Evolutionary conservation across 306 rosid genomes (phyloP), one percentile per base, ranked within the genome.

Genomic region (Cucumis sativus): DNA sequence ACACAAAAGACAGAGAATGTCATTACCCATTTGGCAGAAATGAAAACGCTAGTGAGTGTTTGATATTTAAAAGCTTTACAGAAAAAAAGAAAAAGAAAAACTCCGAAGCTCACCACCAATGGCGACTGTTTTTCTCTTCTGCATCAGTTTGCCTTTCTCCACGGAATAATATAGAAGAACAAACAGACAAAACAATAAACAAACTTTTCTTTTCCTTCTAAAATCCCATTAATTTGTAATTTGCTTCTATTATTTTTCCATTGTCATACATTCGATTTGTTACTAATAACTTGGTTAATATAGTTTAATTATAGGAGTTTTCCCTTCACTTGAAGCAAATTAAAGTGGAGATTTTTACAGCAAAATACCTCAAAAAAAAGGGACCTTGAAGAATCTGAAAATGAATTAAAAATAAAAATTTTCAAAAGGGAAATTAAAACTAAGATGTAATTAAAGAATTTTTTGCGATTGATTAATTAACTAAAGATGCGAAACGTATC

Each of bases 31-130:
- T 54, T 21, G 71, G 15, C 40, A 76, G 56, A 59, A 39, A 14
- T 2, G 65, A 55, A 71, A 30, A 14, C 58, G 28, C 55, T 1
- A 2, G 74, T 68, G 35, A 20, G 75, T 15, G 23, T 47, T 45
- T 71, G 39, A 49, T 23, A 71, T 23, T 45, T 45, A 49, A 10
- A 10, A 43, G 10, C 81, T 85, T 83, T 87, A 87, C 91, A 88
- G 91, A 90, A 54, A 55, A 3, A 55, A 54, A 2, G 2, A 52
- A 16, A 52, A 88, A 20, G 2, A 62, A 1, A 86, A 81, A 85
- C 85, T 79, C 79, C 4, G 85, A 37, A 80, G 77, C 88, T 86
- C 84, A 65, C 80, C 91, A 62, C 83, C 90, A 90, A 84, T 68
- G 86, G 79, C 80, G 77, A 61, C 66, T 25, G 66, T 5, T 40